phyloP scores from a whole-genome alignment of 2,329 filamentous ascomycete genomes.

The Fusarium beomiforme region DNA sequence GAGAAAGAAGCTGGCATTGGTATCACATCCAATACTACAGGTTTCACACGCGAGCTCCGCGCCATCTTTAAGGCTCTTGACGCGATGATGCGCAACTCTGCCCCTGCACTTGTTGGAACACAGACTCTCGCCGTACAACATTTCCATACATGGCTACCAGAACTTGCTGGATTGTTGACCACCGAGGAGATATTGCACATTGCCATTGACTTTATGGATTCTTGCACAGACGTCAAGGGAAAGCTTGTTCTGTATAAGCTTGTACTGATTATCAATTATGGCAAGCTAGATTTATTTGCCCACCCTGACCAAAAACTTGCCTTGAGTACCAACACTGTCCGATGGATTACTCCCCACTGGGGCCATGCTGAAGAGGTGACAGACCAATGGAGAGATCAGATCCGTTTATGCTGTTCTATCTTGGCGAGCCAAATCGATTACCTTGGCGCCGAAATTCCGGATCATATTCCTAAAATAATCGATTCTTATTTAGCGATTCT shows the following conservation, averaged over 20 bases:
- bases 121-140: constrained; percentile 96
- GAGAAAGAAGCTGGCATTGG: constrained; percentile 89
- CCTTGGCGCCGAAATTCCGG: constrained; percentile 82
- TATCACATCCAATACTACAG: constrained; percentile 76
- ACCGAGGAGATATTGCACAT: constrained; percentile 90
- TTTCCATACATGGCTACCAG: constrained; percentile 97
- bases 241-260: constrained; percentile 94
- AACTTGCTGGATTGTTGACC: constrained; percentile 79
- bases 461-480: constrained; percentile 90
- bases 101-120: constrained; percentile 88
- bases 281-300: constrained; percentile 82
- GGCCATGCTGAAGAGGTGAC: constrained; percentile 77
- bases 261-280: constrained; percentile 91
- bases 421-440: constrained; percentile 85
- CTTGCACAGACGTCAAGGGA: constrained; percentile 86
- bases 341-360: constrained; percentile 96
- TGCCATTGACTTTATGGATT: constrained; percentile 92
- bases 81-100: constrained; percentile 85
- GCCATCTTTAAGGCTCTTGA: constrained; percentile 92
- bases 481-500: constrained; percentile 87
- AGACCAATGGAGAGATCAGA: constrained; percentile 91
- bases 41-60: constrained; percentile 84
- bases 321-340: constrained; percentile 81
- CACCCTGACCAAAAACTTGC: constrained; percentile 78
- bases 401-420: constrained; percentile 92